Percentiles rank a stretch among this genome's conserved stretches.
Conservation (phyloP, 371 early-diverging fungal species). For the Circinella minor region DNA sequence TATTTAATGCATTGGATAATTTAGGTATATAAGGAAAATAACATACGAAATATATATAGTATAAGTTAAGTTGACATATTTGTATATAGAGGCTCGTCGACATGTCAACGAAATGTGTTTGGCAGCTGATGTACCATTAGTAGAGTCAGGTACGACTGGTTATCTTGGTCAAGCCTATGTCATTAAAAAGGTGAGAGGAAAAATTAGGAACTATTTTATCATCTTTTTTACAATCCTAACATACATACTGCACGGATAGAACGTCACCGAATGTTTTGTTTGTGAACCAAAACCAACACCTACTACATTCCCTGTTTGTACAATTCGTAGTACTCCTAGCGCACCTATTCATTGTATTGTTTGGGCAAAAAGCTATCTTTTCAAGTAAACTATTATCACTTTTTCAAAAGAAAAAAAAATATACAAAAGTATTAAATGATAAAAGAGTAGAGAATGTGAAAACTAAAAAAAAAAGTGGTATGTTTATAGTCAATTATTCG, state of each 20-base stretch:
- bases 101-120: conserved; percentile 98
- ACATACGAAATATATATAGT: neutral
- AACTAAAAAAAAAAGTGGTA: conserved; percentile 28
- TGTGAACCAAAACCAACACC: conserved; percentile 93
- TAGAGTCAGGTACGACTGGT: conserved; percentile 98
- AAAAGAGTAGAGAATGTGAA: conserved; percentile 30
- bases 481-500: conserved; percentile 57
- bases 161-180: conserved; percentile 96
- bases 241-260: conserved; percentile 20
- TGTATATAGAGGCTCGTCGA: conserved; percentile 77
- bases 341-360: conserved; percentile 98
- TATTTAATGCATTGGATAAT: conserved; percentile 98
- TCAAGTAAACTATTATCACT: conserved; percentile 51
- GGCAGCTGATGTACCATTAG: conserved; percentile 84
- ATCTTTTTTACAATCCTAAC: no score
- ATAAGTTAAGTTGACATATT: neutral
- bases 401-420: no score
- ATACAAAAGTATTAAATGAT: conserved; percentile 32
- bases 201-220: neutral
- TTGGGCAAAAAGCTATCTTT: conserved; percentile 97
- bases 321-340: conserved; percentile 96
- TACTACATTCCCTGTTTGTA: conserved; percentile 95
- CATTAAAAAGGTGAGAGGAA: conserved; percentile 65
- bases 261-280: conserved; percentile 94
- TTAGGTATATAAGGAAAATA: conserved; percentile 60